These are phyloP conservation scores for Arachnopeziza araneosa DNA, from an alignment of 2,329 filamentous ascomycete genomes.

Conservation along the genomic window DNA sequence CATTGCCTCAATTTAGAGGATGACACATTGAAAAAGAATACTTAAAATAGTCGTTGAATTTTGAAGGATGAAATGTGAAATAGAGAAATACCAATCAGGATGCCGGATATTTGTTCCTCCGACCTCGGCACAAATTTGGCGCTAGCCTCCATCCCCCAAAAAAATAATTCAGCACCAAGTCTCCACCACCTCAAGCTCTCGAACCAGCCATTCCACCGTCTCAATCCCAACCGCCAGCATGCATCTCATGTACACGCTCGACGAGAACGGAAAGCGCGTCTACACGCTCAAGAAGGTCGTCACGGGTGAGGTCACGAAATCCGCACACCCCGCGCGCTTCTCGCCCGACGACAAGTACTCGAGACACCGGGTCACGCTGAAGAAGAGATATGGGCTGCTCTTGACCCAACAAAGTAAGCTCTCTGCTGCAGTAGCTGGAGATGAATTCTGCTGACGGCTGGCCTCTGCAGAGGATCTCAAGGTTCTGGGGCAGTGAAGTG, in stretches of 20 bases:
- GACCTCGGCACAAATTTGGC: not conserved
- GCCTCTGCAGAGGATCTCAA: constrained; percentile 35
- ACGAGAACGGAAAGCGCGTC: constrained; percentile 74
- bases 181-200: not conserved
- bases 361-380: constrained; percentile 88
- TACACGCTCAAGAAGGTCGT: constrained; percentile 94
- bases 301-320: constrained; percentile 84
- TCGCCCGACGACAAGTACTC: constrained; percentile 99
- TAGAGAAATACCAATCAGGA: too few relatives aligned
- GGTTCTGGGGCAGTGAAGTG: constrained; percentile 27
- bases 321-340: constrained; percentile 91
- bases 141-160: not conserved
- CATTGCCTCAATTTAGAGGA: too few relatives aligned
- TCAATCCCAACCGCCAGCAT: constrained; percentile 34
- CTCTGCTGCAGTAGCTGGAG: constrained; percentile 1
- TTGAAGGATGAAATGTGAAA: too few relatives aligned
- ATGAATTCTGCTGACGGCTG: constrained; percentile 4
- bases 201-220: not conserved
- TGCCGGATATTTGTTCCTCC: too few relatives aligned
- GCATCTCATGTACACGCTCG: constrained; percentile 84
- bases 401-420: constrained; percentile 72
- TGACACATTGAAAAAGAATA: too few relatives aligned
- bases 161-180: not conserved
- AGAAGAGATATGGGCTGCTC: constrained; percentile 86
- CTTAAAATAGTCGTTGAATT: too few relatives aligned